Percentiles rank a stretch among this genome's conserved stretches.
phyloP scores from a whole-genome alignment of 768 basidiomycete species.

The Leccinum longicurvipes region DNA sequence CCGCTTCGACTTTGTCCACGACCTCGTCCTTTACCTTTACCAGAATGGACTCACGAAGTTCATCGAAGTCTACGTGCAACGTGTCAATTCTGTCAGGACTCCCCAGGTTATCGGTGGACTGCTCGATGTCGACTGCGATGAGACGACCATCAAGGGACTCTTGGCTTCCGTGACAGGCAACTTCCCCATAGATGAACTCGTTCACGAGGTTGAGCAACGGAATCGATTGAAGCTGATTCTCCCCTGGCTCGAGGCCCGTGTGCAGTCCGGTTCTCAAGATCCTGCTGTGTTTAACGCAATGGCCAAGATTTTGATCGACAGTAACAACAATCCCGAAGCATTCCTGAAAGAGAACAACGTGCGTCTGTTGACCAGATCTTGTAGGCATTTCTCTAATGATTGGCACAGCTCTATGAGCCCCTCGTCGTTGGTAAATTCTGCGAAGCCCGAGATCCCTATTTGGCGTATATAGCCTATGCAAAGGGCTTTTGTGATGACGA shows the following conservation, averaged over 20 bases:
- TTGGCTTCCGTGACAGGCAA: conserved; percentile 92
- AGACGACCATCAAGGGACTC: conserved; percentile 91
- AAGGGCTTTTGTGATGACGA: conserved; percentile 99
- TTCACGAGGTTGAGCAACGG: conserved; percentile 93
- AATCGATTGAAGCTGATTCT: conserved; percentile 96
- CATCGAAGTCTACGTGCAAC: conserved; percentile 99
- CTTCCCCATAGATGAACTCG: conserved; percentile 97
- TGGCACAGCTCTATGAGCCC: conserved; percentile 83
- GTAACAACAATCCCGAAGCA: conserved; percentile 95
- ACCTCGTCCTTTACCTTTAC: conserved; percentile 96
- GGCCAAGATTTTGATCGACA: conserved; percentile 98
- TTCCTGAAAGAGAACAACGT: conserved; percentile 99
- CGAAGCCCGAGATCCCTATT: conserved; percentile 95
- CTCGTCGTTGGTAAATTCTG: conserved; percentile 98
- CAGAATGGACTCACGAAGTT: conserved; percentile 95
- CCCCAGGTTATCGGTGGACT: conserved; percentile 97
- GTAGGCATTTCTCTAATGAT: conserved; percentile 8
- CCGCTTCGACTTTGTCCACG: conserved; percentile 99
- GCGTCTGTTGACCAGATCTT: conserved; percentile 27
- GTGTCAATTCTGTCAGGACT: conserved; percentile 94
- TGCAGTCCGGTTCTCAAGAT: conserved; percentile 92
- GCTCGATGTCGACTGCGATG: conserved; percentile 97
- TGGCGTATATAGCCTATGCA: conserved; percentile 98
- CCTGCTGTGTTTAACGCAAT: conserved; percentile 93
- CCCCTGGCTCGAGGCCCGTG: conserved; percentile 94